Evolutionary conservation across 1,139 yeast genomes (phyloP).

Genomic region (Petasospora fabianii): DNA sequence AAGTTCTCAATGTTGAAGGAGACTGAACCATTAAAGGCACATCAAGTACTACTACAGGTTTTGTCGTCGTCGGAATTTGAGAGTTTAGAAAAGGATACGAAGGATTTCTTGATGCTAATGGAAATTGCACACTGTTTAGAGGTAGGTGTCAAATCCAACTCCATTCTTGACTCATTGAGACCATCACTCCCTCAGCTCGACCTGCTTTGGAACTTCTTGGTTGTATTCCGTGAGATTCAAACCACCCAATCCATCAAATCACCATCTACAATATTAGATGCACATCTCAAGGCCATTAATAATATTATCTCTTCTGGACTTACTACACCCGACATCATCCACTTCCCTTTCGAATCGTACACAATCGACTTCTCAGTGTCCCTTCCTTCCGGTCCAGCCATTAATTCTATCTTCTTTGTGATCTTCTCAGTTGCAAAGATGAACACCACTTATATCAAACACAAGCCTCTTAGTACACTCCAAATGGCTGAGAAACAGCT

Average conservation of each 20-base stretch:
- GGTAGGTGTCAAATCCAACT: constrained; percentile 5
- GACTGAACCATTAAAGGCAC: constrained; percentile 12
- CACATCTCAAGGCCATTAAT: no score
- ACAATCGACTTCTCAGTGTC: not conserved
- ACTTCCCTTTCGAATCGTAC: not conserved
- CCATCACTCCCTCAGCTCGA: not conserved
- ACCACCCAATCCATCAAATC: no score
- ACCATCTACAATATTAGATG: no score
- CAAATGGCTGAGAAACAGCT: constrained; percentile 3
- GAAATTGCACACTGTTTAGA: constrained; percentile 10
- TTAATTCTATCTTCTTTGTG: constrained; percentile 17
- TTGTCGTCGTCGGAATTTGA: not conserved
- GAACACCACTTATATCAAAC: constrained; percentile 21
- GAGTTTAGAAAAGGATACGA: constrained; percentile 1
- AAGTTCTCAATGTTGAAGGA: constrained; percentile 7
- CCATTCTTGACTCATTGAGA: not conserved
- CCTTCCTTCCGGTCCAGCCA: not conserved
- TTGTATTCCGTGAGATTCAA: no score
- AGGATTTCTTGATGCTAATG: constrained; percentile 4
- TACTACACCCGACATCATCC: not conserved
- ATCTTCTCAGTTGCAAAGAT: constrained; percentile 11
- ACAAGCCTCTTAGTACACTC: constrained; percentile 17
- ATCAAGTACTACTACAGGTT: constrained; percentile 1
- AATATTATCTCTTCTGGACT: constrained; percentile 1
- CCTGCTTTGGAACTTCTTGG: constrained; percentile 2